Conservation (phyloP, 78 protist genomes). For the Dictyostelium citrinum region DNA sequence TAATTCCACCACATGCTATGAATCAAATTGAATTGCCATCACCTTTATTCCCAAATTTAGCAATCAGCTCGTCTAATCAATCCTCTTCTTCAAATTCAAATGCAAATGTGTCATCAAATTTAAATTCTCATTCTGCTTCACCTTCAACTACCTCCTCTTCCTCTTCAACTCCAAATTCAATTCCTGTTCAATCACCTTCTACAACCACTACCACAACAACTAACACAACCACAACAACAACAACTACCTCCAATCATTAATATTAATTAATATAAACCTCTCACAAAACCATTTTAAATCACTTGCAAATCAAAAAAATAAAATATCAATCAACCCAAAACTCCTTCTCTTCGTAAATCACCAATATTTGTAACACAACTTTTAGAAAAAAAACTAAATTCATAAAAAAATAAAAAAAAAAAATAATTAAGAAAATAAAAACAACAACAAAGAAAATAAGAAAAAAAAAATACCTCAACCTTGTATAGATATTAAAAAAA, state of each 20-base stretch:
- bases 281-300: background rate
- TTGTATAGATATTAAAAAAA: background rate
- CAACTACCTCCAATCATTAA: background rate
- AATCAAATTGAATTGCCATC: slow-evolving; percentile 39
- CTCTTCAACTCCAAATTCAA: background rate
- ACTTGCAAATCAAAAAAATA: background rate
- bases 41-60: slow-evolving; percentile 48
- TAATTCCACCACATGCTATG: slow-evolving; percentile 58
- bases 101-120: background rate
- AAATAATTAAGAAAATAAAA: background rate
- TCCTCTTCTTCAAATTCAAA: background rate
- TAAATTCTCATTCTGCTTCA: background rate
- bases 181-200: slow-evolving; percentile 14
- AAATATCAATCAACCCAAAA: background rate
- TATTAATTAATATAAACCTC: background rate
- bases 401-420: background rate
- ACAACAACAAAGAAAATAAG: background rate
- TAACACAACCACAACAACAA: background rate
- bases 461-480: background rate
- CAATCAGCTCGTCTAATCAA: background rate
- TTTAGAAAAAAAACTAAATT: background rate
- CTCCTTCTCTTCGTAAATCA: background rate
- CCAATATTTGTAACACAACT: background rate
- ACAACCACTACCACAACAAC: background rate
- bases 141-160: background rate